These are phyloP conservation scores for Apodospora peruviana DNA, from an alignment of 495 filamentous ascomycete genomes.

Conservation along the genomic window DNA sequence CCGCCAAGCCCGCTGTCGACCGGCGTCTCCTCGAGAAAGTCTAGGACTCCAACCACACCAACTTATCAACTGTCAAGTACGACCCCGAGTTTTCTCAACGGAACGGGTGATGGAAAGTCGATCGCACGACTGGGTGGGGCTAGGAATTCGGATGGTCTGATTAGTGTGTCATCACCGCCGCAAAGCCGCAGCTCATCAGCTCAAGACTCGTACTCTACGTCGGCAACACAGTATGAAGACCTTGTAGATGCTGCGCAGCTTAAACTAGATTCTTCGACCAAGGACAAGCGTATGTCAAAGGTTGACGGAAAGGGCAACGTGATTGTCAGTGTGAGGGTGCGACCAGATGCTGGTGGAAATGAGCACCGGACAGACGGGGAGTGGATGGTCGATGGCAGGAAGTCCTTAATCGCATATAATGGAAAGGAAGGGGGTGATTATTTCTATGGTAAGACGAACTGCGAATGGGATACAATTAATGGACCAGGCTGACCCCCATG, in stretches of 20 bases:
- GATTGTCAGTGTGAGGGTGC: conserved; percentile 87
- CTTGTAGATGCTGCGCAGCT: conserved; percentile 44
- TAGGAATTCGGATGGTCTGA: conserved; percentile 62
- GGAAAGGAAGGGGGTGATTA: conserved; percentile 91
- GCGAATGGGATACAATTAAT: background rate
- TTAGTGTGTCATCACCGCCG: conserved; percentile 70
- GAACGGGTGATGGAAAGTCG: conserved; percentile 68
- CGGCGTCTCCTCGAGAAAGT: conserved; percentile 35
- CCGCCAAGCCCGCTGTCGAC: conserved; percentile 56
- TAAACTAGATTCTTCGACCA: conserved; percentile 29
- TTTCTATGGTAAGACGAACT: conserved; percentile 65
- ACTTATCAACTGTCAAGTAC: conserved; percentile 40
- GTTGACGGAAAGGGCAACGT: conserved; percentile 86
- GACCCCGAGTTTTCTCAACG: conserved; percentile 71
- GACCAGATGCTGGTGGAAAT: conserved; percentile 65
- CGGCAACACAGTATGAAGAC: conserved; percentile 82
- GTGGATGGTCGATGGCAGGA: conserved; percentile 87
- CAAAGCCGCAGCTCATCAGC: conserved; percentile 86
- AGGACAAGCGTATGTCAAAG: conserved; percentile 42
- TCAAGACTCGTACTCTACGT: conserved; percentile 85
- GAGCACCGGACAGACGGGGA: conserved; percentile 67
- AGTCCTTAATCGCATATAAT: conserved; percentile 71
- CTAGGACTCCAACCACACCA: conserved; percentile 32
- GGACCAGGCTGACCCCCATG: conserved; percentile 11
- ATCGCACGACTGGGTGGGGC: conserved; percentile 51